Conservation (phyloP, 2,329 filamentous ascomycete genomes). For the Penicillium psychrosexuale region DNA sequence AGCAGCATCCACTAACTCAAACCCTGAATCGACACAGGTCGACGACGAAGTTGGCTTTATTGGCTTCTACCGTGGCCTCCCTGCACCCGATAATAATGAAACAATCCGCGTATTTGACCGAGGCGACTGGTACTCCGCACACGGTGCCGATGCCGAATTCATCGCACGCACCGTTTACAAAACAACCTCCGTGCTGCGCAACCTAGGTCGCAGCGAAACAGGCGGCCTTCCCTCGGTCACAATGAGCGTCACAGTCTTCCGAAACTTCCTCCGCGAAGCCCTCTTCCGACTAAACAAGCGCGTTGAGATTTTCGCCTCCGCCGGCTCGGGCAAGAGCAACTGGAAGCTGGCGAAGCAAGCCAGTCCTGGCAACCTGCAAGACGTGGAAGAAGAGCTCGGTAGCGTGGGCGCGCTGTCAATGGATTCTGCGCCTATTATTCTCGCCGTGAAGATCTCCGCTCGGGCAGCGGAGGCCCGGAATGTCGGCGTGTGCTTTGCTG, state of each 20-base stretch:
- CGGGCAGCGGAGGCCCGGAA: constrained; percentile 79
- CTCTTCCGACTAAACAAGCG: constrained; percentile 88
- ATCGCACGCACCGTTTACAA: constrained; percentile 76
- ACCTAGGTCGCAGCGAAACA: constrained; percentile 77
- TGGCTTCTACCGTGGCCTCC: constrained; percentile 87
- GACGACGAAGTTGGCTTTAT: constrained; percentile 98
- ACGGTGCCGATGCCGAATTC: constrained; percentile 47
- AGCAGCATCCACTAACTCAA: not conserved
- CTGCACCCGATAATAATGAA: constrained; percentile 57
- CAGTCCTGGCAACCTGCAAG: constrained; percentile 92
- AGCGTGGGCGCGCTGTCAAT: constrained; percentile 57
- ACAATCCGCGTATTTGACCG: constrained; percentile 90
- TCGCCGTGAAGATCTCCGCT: constrained; percentile 90
- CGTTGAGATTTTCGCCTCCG: constrained; percentile 82
- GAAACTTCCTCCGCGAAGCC: constrained; percentile 90
- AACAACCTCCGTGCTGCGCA: constrained; percentile 90
- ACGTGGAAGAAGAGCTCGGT: constrained; percentile 92
- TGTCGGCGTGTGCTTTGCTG: constrained; percentile 94
- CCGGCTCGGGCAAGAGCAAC: constrained; percentile 69
- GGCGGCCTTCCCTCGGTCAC: constrained; percentile 91
- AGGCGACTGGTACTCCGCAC: constrained; percentile 85
- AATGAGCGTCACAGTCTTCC: constrained; percentile 90
- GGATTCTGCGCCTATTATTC: constrained; percentile 87
- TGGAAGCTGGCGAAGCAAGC: constrained; percentile 93
- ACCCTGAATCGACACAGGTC: constrained; percentile 54